phyloP scores from a whole-genome alignment of 2,329 filamentous ascomycete species.

The Aureobasidium mangrovei region DNA sequence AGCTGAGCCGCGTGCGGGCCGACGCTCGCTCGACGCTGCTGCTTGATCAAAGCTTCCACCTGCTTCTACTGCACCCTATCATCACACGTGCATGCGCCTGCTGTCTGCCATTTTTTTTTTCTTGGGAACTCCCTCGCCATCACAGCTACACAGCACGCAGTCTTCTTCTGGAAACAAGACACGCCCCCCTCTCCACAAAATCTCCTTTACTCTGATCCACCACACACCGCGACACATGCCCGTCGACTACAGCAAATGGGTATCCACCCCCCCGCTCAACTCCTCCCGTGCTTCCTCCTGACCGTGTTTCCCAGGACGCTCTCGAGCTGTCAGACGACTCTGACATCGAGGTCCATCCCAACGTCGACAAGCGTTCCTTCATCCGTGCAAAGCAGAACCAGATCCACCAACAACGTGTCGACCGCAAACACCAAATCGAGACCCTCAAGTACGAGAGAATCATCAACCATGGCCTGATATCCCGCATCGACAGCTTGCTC shows the following conservation, averaged over 20 bases:
- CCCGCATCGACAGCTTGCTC: slow-evolving; percentile 73
- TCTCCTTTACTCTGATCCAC: background rate
- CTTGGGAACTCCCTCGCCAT: no score
- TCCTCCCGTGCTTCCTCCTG: background rate
- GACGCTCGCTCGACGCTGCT: background rate
- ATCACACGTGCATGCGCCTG: no score
- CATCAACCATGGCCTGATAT: slow-evolving; percentile 84
- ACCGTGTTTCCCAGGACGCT: slow-evolving; percentile 51
- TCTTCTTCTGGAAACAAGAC: background rate
- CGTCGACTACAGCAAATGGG: slow-evolving; percentile 68
- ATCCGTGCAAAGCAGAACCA: slow-evolving; percentile 97
- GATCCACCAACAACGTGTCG: slow-evolving; percentile 83
- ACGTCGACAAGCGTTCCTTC: slow-evolving; percentile 97
- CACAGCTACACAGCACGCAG: no score
- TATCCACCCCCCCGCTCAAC: slow-evolving; percentile 23
- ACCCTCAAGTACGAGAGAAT: slow-evolving; percentile 86
- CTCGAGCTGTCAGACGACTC: slow-evolving; percentile 97
- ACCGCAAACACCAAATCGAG: slow-evolving; percentile 80
- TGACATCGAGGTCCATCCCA: slow-evolving; percentile 95
- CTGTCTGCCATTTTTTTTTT: no score
- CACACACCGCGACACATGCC: slow-evolving; percentile 33
- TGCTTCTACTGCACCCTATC: background rate
- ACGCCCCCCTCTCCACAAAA: background rate
- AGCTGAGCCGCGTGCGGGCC: background rate
- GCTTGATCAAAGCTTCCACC: background rate